Percentiles rank a stretch among this genome's conserved stretches.
phyloP scores from a whole-genome alignment of 1,284 basidiomycete species.

The Cutaneotrichosporon dermatis region DNA sequence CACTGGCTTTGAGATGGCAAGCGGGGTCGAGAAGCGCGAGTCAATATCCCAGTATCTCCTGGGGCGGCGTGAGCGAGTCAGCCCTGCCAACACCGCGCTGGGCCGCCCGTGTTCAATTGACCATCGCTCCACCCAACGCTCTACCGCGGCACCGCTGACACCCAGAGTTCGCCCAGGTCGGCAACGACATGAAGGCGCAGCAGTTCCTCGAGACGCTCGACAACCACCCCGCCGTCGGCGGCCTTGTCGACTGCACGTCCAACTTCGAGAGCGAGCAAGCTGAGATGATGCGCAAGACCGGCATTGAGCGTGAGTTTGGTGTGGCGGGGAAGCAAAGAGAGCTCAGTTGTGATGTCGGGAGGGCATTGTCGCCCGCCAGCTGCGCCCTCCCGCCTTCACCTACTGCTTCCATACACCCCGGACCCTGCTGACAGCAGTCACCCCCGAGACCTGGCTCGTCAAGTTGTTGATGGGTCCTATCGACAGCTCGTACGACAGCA shows the following conservation, averaged over 20 bases:
- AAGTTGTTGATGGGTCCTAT: conserved; percentile 41
- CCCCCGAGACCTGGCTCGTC: conserved; percentile 44
- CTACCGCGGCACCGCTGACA: not conserved
- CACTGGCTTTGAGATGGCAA: not conserved
- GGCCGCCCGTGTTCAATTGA: too few relatives aligned
- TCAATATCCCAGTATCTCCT: too few relatives aligned
- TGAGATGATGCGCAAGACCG: conserved; percentile 45
- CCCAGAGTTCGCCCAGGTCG: conserved; percentile 51
- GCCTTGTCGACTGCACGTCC: conserved; percentile 48
- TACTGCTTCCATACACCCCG: not conserved
- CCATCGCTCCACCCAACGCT: too few relatives aligned
- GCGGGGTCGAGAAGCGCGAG: too few relatives aligned
- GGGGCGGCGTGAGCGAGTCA: too few relatives aligned
- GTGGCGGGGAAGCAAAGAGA: not conserved
- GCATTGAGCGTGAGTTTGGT: conserved; percentile 11
- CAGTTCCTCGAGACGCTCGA: conserved; percentile 51
- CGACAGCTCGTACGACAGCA: conserved; percentile 42
- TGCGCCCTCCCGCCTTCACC: too few relatives aligned
- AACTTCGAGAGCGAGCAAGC: conserved; percentile 50
- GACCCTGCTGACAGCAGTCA: not conserved
- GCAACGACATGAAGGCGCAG: conserved; percentile 49
- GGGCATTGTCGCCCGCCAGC: too few relatives aligned
- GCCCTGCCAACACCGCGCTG: too few relatives aligned
- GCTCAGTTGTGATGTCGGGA: too few relatives aligned
- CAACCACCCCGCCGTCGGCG: conserved; percentile 49